These are phyloP conservation scores for Byssothecium circinans DNA, from an alignment of 2,329 filamentous ascomycete species.

Conservation along the genomic window DNA sequence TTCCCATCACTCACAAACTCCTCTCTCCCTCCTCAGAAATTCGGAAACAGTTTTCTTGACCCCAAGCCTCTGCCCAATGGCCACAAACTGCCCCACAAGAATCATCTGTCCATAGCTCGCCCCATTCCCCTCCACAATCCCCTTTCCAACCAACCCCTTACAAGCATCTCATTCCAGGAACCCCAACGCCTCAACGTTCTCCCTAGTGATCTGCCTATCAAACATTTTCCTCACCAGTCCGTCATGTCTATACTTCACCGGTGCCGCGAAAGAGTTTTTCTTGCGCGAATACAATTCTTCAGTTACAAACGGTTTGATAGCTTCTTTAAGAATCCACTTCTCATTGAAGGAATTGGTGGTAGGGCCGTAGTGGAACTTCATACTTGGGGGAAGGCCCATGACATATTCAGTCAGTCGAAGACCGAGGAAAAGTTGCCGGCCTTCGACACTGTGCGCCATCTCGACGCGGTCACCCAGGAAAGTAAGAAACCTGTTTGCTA, in stretches of 20 bases:
- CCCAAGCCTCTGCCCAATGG: slow-evolving; percentile 14
- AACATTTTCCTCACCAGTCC: slow-evolving; percentile 49
- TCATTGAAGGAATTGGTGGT: too few species aligned
- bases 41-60: slow-evolving; percentile 10
- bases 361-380: slow-evolving; percentile 44
- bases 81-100: slow-evolving; percentile 20
- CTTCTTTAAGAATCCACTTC: slow-evolving; percentile 57
- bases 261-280: slow-evolving; percentile 56
- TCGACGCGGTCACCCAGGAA: slow-evolving; percentile 51
- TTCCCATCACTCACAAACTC: too few species aligned
- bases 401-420: slow-evolving; percentile 45
- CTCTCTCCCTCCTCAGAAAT: too few species aligned
- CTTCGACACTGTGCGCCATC: slow-evolving; percentile 49
- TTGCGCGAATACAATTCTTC: slow-evolving; percentile 54
- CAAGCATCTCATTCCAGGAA: slow-evolving; percentile 40
- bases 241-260: slow-evolving; percentile 44
- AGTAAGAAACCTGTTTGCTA: slow-evolving; percentile 43
- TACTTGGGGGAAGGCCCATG: slow-evolving; percentile 41
- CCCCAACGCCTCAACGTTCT: slow-evolving; percentile 31
- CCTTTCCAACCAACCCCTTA: slow-evolving; percentile 10
- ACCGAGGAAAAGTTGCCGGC: slow-evolving; percentile 46
- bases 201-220: slow-evolving; percentile 28
- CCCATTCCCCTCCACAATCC: slow-evolving; percentile 14
- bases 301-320: slow-evolving; percentile 54
- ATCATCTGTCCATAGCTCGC: slow-evolving; percentile 20